Evolutionary conservation across 2,329 filamentous ascomycete species (phyloP).

Genomic region (Colletotrichum australisinense): DNA sequence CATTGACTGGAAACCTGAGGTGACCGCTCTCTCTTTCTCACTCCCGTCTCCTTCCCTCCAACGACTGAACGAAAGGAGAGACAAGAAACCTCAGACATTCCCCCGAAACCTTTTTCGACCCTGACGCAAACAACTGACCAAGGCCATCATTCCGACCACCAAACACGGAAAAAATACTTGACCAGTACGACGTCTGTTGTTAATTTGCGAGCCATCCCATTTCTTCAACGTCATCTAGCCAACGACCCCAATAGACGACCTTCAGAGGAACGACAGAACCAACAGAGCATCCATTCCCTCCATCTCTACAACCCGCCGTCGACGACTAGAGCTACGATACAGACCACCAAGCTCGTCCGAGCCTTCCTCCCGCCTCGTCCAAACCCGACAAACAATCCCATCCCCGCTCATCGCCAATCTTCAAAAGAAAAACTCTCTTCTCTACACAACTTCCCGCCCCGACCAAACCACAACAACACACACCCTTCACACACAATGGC

Average conservation of each 20-base stretch:
- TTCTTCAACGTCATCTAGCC: not conserved
- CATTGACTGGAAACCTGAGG: not conserved
- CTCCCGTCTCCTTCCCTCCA: not conserved
- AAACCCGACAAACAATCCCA: constrained; percentile 2
- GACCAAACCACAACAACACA: not conserved
- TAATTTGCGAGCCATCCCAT: not conserved
- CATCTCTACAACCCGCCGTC: not conserved
- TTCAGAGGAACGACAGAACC: not conserved
- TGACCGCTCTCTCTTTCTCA: not conserved
- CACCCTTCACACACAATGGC: constrained; percentile 57
- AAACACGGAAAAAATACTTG: not conserved
- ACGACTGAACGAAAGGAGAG: not conserved
- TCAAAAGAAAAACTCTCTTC: not conserved
- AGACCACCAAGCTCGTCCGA: constrained; percentile 1
- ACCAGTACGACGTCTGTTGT: not conserved
- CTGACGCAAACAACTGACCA: constrained; percentile 19
- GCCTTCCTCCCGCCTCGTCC: constrained; percentile 8
- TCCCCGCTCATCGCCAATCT: not conserved
- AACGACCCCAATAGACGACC: not conserved
- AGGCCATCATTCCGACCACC: constrained; percentile 13
- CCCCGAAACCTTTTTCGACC: constrained; percentile 2
- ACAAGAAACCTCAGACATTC: not conserved
- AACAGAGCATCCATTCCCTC: not conserved
- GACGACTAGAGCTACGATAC: not conserved
- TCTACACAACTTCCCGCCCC: not conserved